phyloP scores from a whole-genome alignment of 352 stramenopile species.

The Phytophthora fragariaefolia region DNA sequence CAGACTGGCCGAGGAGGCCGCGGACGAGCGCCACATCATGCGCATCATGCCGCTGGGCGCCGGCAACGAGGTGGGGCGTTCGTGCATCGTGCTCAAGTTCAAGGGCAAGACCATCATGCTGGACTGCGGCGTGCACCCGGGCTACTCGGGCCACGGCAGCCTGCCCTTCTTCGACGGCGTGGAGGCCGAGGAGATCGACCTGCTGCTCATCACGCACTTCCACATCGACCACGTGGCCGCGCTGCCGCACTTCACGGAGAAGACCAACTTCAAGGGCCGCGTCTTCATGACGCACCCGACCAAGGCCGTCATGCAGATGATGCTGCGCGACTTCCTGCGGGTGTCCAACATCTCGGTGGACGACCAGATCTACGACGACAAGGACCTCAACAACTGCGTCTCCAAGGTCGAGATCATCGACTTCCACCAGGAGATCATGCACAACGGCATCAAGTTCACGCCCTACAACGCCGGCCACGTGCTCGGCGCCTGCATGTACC shows the following conservation, averaged over 20 bases:
- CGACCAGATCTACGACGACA: constrained; percentile 93
- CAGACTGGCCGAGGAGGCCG: constrained; percentile 69
- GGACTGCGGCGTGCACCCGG: constrained; percentile 90
- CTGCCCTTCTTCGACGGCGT: constrained; percentile 99
- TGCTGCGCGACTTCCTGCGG: constrained; percentile 97
- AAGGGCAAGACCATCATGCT: constrained; percentile 98
- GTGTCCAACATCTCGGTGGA: constrained; percentile 95
- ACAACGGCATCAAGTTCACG: constrained; percentile 98
- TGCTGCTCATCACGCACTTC: constrained; percentile 99
- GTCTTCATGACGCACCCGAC: constrained; percentile 99
- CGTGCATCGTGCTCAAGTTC: constrained; percentile 99
- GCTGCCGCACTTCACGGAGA: constrained; percentile 99
- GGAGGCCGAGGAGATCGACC: constrained; percentile 94
- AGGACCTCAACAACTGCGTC: constrained; percentile 97
- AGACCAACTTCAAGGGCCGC: constrained; percentile 97
- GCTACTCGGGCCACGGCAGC: constrained; percentile 96
- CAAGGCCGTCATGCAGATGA: constrained; percentile 98
- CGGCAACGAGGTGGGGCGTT: constrained; percentile 99
- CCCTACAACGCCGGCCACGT: constrained; percentile 99
- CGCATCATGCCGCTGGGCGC: constrained; percentile 96
- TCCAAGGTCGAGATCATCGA: constrained; percentile 99
- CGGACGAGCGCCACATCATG: constrained; percentile 91
- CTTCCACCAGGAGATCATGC: constrained; percentile 97
- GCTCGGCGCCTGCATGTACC: constrained; percentile 99
- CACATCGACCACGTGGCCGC: constrained; percentile 99